Evolutionary conservation across 78 protist genomes (phyloP).

Genomic region (Emiliania huxleyi): DNA sequence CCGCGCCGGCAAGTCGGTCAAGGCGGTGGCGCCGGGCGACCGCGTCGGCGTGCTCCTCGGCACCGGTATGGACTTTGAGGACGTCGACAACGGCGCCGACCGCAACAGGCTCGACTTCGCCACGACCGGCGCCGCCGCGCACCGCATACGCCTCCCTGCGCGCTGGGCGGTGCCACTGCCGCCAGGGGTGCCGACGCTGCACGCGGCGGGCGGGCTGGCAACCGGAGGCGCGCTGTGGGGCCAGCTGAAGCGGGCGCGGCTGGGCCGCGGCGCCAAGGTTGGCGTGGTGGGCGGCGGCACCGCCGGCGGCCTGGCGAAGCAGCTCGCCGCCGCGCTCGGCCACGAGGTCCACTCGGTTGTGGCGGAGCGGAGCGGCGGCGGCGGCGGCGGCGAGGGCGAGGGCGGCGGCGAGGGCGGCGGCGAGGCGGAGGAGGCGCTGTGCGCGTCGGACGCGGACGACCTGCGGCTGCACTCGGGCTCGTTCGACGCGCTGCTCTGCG

Average conservation of each 20-base stretch:
- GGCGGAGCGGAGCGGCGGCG: not conserved
- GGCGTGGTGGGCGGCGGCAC: not conserved
- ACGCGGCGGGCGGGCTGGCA: not conserved
- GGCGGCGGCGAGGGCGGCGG: not conserved
- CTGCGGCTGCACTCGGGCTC: not conserved
- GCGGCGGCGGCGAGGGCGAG: not conserved
- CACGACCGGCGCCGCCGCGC: not conserved
- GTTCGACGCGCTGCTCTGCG: not conserved
- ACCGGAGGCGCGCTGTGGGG: not conserved
- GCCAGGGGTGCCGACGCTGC: not conserved
- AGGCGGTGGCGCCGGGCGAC: not conserved
- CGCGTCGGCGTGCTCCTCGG: not conserved
- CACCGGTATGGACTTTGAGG: not conserved
- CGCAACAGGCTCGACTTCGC: not conserved
- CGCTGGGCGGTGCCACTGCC: not conserved
- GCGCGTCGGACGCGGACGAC: not conserved
- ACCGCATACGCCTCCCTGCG: not conserved
- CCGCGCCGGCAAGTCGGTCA: not conserved
- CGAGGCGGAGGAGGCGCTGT: not conserved
- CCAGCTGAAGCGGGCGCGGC: not conserved
- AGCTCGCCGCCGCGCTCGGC: not conserved
- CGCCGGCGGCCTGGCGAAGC: not conserved
- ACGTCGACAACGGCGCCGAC: not conserved
- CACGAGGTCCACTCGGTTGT: not conserved
- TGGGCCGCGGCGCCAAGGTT: not conserved